Percentiles rank a stretch among this genome's conserved stretches.
Conservation (phyloP, 768 basidiomycete species). For the Lactarius deliciosus region DNA sequence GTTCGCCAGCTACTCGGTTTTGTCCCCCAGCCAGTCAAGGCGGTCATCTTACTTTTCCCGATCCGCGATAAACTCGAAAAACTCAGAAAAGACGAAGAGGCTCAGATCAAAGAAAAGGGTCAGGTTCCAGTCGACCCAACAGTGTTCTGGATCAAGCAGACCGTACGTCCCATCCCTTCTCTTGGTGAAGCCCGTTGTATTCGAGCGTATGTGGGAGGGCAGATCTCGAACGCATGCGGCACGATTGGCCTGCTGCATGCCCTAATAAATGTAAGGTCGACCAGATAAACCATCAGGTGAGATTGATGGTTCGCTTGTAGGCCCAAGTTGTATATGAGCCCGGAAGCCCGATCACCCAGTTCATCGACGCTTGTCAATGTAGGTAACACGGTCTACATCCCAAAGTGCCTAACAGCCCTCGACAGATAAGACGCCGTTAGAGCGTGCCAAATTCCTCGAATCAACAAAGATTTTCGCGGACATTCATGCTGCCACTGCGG, state of each 20-base stretch:
- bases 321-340: constrained; percentile 55
- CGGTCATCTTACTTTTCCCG: constrained; percentile 86
- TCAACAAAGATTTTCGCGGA: constrained; percentile 71
- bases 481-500: constrained; percentile 73
- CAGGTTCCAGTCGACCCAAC: constrained; percentile 56
- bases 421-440: constrained; percentile 64
- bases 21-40: constrained; percentile 74
- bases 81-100: constrained; percentile 60
- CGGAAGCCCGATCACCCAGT: constrained; percentile 59
- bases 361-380: constrained; percentile 67
- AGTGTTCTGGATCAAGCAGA: constrained; percentile 89
- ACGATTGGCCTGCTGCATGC: constrained; percentile 40
- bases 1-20: constrained; percentile 60
- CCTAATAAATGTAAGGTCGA: constrained; percentile 65
- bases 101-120: constrained; percentile 46
- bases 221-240: constrained; percentile 39
- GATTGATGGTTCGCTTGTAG: constrained; percentile 33
- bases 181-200: not conserved
- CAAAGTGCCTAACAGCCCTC: not conserved
- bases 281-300: not conserved
- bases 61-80: constrained; percentile 50
- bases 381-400: constrained; percentile 9
- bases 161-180: constrained; percentile 45
- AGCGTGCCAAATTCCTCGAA: constrained; percentile 74
- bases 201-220: not conserved